These are phyloP conservation scores for Saccharomyces hybrid DNA, from an alignment of 1,139 yeast species.

Conservation along the genomic window DNA sequence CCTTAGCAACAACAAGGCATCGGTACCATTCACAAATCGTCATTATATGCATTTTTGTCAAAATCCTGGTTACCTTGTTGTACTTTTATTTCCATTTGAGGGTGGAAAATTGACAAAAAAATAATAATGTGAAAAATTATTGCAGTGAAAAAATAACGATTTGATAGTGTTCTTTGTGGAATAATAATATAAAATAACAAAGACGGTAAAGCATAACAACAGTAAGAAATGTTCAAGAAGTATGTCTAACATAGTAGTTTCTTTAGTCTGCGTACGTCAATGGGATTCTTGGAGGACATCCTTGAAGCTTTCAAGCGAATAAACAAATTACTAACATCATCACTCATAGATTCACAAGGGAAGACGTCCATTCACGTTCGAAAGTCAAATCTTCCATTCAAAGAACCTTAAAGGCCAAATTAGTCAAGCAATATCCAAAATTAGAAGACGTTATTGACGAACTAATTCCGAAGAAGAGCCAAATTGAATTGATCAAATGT, in stretches of 20 bases:
- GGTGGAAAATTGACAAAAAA: background rate
- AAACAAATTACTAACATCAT: background rate
- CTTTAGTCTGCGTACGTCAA: background rate
- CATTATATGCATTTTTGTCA: background rate
- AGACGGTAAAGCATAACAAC: background rate
- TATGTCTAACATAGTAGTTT: background rate
- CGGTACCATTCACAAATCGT: background rate
- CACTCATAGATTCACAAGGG: slow-evolving; percentile 60
- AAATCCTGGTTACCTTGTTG: background rate
- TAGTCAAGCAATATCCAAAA: slow-evolving; percentile 63
- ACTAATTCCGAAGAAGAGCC: slow-evolving; percentile 83
- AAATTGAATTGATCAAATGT: slow-evolving; percentile 73
- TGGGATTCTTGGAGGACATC: background rate
- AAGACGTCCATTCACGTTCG: slow-evolving; percentile 83
- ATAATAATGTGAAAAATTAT: background rate
- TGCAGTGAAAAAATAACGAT: background rate
- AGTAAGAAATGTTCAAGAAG: background rate
- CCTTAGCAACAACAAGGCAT: background rate
- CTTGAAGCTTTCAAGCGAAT: background rate
- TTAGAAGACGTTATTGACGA: slow-evolving; percentile 73
- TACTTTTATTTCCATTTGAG: background rate
- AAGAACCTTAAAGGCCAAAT: slow-evolving; percentile 67
- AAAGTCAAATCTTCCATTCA: slow-evolving; percentile 91
- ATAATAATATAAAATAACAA: background rate
- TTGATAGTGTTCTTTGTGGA: background rate